Evolutionary conservation across 2,329 filamentous ascomycete species (phyloP).

Genomic region (Penicillium sumatraense): DNA sequence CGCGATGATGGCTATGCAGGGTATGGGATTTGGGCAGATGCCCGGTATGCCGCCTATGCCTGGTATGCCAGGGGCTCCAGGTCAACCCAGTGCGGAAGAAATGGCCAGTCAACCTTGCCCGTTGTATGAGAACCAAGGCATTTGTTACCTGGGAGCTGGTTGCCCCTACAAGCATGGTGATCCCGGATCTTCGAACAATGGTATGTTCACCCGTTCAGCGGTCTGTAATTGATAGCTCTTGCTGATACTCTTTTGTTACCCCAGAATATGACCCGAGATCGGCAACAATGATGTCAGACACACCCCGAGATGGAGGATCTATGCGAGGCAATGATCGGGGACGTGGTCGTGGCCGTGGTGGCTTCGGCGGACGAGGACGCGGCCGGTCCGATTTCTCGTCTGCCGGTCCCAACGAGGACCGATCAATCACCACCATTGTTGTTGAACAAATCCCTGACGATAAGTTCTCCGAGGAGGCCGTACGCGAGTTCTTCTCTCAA

Average conservation of each 20-base stretch:
- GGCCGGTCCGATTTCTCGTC: constrained; percentile 59
- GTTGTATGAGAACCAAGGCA: constrained; percentile 64
- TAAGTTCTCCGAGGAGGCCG: constrained; percentile 56
- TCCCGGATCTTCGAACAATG: constrained; percentile 43
- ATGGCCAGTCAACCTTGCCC: constrained; percentile 52
- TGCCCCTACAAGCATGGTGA: constrained; percentile 63
- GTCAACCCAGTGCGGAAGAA: constrained; percentile 33
- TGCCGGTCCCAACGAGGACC: constrained; percentile 56
- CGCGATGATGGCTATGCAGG: constrained; percentile 57
- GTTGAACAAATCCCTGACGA: constrained; percentile 66
- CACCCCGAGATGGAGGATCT: constrained; percentile 29
- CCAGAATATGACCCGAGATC: constrained; percentile 61
- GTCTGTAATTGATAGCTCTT: not conserved
- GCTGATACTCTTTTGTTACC: not conserved
- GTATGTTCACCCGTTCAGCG: constrained; percentile 31
- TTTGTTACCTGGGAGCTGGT: constrained; percentile 59
- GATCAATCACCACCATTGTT: constrained; percentile 60
- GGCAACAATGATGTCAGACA: constrained; percentile 46
- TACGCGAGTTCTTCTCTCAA: constrained; percentile 62
- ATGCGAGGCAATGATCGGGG: constrained; percentile 41
- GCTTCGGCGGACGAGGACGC: constrained; percentile 42
- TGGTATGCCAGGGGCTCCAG: constrained; percentile 32
- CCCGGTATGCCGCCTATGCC: constrained; percentile 52
- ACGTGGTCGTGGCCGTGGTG: constrained; percentile 50
- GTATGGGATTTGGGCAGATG: constrained; percentile 57